A percentile compares a stretch with the other conserved stretches of the same genome.
These are phyloP conservation scores for Nicotiana paniculata DNA, from an alignment of 257 asterid genomes.

Conservation along the genomic window DNA sequence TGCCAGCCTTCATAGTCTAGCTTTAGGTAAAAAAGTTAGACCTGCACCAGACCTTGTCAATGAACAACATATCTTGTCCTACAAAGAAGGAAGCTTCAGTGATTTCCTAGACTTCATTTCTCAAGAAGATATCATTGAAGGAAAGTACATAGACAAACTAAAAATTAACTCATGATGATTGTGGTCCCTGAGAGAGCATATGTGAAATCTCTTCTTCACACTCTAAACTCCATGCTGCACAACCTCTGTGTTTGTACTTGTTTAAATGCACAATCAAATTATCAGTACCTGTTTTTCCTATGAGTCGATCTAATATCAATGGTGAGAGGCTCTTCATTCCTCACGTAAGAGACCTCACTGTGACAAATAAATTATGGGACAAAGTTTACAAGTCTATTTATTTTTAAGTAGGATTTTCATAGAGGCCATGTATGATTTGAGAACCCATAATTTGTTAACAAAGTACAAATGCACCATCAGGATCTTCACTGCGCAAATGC, in stretches of 20 bases:
- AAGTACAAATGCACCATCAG: not conserved
- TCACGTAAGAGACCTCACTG: not conserved
- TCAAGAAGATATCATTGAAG: conserved; percentile 29
- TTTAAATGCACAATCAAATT: not conserved
- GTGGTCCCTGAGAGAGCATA: not conserved
- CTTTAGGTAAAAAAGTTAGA: conserved; percentile 32
- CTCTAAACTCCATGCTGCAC: not conserved
- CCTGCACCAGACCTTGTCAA: conserved; percentile 50
- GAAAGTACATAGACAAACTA: conserved; percentile 37
- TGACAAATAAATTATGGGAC: not conserved
- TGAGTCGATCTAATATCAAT: not conserved
- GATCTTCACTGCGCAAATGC: not conserved
- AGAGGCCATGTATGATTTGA: too few species aligned
- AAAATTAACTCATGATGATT: conserved; percentile 17
- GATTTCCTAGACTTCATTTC: conserved; percentile 52
- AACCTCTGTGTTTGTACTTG: not conserved
- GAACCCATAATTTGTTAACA: not conserved
- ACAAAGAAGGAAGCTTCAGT: conserved; percentile 41
- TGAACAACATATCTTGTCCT: conserved; percentile 34
- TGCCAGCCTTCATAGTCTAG: conserved; percentile 58
- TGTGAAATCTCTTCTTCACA: not conserved
- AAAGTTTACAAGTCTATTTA: not conserved
- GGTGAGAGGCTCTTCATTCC: not conserved
- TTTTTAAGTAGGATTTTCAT: not conserved
- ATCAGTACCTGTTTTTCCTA: not conserved